Evolutionary conservation across 169 alveolate genomes (phyloP), one percentile per base, ranked within the genome.

Genomic region (Babesia ovis): DNA sequence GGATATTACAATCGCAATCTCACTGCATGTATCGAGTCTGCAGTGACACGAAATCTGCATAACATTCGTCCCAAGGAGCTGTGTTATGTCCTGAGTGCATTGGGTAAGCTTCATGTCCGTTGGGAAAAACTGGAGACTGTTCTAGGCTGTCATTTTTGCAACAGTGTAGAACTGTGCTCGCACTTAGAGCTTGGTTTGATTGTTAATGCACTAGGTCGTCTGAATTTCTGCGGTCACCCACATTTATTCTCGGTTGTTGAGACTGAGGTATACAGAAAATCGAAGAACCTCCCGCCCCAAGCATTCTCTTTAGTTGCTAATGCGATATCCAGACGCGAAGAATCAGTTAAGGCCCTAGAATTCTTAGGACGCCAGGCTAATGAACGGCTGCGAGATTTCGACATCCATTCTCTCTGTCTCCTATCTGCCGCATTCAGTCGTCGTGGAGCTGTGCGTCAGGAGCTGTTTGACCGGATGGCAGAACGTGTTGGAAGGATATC

Each of bases 401-500:
- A 79, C 61, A 29, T 79, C 29, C 87, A 79, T 45, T 79, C 87
- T 20, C 23, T 68, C 29, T 79, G 87, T 73, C 35, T 79, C 39
- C 32, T 58, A 16, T 43, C 74, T 8, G 50, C 87, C 12, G 57
- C 84, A 1, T 61, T 79, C 51, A 61, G 80, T 23, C 60, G 81
- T 39, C 73, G 70, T 6, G 58, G 55, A 45, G 51, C 31, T 20
- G 50, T 50, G 18, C 55, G 58, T 18, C 34, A n/a, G 43, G 69
- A 79, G 27, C 42, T 58, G 12, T 70, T 67, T 23, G 83, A 79
- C 22, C 45, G 57, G 25, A 77, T 89, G 48, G 93, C 91, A 8
- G 91, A 80, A 57, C 79, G 77, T 34, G 84, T 89, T 12, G 93
- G 93, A 34, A 75, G 73, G 20, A 58, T 74, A 20, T 89, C 93